Base-by-base conservation (phyloP, 1,284 basidiomycete genomes). In the Rhizopogon hawkerae region DNA sequence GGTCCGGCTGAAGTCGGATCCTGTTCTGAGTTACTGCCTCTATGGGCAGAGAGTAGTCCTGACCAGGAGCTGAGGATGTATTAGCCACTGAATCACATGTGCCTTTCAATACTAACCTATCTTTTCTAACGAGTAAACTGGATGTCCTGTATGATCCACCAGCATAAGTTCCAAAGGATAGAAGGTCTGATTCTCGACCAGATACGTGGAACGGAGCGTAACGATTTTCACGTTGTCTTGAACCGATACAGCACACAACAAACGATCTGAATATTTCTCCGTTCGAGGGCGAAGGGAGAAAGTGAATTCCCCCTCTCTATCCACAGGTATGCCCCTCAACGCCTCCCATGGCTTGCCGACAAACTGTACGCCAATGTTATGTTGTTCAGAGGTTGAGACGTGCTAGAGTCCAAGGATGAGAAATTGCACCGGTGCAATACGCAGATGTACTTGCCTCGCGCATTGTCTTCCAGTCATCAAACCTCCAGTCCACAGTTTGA, bases 211-310 rank as follows among this genome's bases (percentile, higher is more conserved):
- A 35, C 94, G 79, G 58, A 99, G 79, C 1, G 92, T 98, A 55
- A 98, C 90, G 53, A 96, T 71, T 73, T 99, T 99, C 65, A 96
- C 87, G 60, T 94, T 98, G 64, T 96, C 85, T 60, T 90, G 79
- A 26, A 98, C 83, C 57, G 81, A 85, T 55, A 98, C 85, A 58
- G 97, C 94, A 65, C 91, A 96, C 18, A 96, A 76, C 37, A 99
- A 66, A 35, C 93, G 87, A 63, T 91, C 84, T 3, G 82, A 77
- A 51, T 89, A 83, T 63, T 86, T 87, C 36, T 81, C 81, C 13
- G 71, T 75, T 56, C 84, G 79, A 5, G 96, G 94, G 6, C 91
- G 83, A 31, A 99, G 74, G 5, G 83, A 79, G 63, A 95, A 92
- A 11, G 90, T 78, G 61, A 84, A 94, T 67, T 97, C 92, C 48